phyloP scores from a whole-genome alignment of 192 early-diverging fungal species.

The Coemansia sp. region DNA sequence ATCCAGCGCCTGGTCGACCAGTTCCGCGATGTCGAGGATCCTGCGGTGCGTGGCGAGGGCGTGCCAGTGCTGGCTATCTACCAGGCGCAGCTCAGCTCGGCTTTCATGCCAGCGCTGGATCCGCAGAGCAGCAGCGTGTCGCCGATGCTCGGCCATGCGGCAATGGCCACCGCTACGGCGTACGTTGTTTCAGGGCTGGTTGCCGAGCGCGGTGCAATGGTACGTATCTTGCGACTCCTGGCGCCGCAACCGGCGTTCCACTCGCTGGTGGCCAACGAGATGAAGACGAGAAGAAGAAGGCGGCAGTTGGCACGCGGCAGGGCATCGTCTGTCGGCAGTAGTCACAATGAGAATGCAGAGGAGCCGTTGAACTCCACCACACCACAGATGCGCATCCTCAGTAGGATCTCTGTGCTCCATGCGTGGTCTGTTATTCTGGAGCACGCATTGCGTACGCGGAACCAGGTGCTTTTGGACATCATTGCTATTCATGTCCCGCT shows the following conservation, averaged over 20 bases:
- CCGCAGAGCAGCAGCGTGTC: not conserved
- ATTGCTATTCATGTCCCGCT: conserved; percentile 26
- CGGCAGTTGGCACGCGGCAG: too few relatives aligned
- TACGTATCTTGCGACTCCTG: conserved; percentile 35
- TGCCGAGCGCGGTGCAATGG: conserved; percentile 18
- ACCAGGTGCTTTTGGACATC: conserved; percentile 11
- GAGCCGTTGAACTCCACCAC: not conserved
- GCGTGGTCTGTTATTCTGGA: conserved; percentile 26
- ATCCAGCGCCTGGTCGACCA: conserved; percentile 76
- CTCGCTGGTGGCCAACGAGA: not conserved
- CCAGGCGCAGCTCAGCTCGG: conserved; percentile 91
- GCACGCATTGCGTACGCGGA: not conserved
- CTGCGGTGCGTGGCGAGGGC: conserved; percentile 72
- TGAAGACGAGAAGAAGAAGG: not conserved
- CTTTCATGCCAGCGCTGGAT: conserved; percentile 74
- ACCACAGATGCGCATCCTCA: conserved; percentile 24
- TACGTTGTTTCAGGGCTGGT: conserved; percentile 38
- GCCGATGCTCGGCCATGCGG: conserved; percentile 16
- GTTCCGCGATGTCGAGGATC: conserved; percentile 80
- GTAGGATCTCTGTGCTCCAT: conserved; percentile 20
- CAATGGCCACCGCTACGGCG: conserved; percentile 22
- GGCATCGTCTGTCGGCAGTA: not conserved
- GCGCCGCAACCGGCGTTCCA: conserved; percentile 32
- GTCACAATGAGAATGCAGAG: not conserved
- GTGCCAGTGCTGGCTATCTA: conserved; percentile 86